phyloP scores from a whole-genome alignment of 23 red algal species.

The Gracilaria domingensis region DNA sequence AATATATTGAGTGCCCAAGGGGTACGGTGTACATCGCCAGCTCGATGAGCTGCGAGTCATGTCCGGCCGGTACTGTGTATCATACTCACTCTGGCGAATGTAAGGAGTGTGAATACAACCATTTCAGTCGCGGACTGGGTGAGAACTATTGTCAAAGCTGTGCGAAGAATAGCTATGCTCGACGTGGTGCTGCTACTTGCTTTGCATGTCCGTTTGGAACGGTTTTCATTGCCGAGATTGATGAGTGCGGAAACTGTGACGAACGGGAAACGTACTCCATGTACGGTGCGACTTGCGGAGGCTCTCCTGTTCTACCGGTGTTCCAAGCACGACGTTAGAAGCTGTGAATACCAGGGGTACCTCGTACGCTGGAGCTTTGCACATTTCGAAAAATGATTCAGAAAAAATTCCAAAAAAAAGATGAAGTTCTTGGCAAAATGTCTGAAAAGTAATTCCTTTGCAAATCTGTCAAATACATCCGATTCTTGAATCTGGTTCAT shows the following conservation, averaged over 20 bases:
- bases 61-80: not conserved
- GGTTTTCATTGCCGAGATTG: not conserved
- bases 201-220: not conserved
- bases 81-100: not conserved
- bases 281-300: not conserved
- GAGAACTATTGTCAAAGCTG: not conserved
- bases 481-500: too few relatives aligned
- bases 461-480: too few relatives aligned
- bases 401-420: too few relatives aligned
- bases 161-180: not conserved
- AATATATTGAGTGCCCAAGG: not conserved
- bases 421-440: too few relatives aligned
- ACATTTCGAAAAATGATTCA: too few relatives aligned
- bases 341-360: too few relatives aligned
- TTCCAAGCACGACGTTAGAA: too few relatives aligned
- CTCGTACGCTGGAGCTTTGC: too few relatives aligned
- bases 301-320: too few relatives aligned
- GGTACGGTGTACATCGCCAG: not conserved
- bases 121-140: not conserved
- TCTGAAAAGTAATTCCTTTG: too few relatives aligned
- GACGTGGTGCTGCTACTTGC: not conserved
- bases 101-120: not conserved
- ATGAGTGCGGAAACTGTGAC: not conserved
- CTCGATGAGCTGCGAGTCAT: not conserved
- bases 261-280: not conserved